Base-by-base conservation (phyloP, 208 protist genomes). In the Crithidia thermophila region DNA sequence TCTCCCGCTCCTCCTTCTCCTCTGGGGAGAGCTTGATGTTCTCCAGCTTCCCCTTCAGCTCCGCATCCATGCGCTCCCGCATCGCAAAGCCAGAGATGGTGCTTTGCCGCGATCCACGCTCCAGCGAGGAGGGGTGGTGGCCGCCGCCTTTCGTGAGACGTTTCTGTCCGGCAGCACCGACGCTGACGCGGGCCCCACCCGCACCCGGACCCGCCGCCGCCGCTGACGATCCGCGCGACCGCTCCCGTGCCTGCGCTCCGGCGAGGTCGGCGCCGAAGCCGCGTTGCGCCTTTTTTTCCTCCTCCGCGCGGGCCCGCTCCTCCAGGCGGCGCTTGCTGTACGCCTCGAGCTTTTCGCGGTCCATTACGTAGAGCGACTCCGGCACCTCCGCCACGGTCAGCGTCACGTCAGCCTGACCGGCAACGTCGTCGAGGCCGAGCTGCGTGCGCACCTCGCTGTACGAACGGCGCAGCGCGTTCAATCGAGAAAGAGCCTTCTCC, bases 201-300 rank as follows among this genome's bases (percentile, higher is more conserved):
- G 47, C n/a, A n/a, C n/a, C 30, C 6, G 47, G 3, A 0, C 27
- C 47, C 1, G 28, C 7, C 6, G 49, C 20, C 1, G 33, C 16
- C 8, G 43, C 36, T 3, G 62, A 67, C 42, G 61, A 69, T 6
- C 39, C 45, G 10, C 61, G 69, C 5, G 60, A 69, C 31, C 40
- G 61, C 34, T 75, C 63, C 34, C 67, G 39, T 60, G 67, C 60
- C 43, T 67, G 65, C 27, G 71, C 79, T 4, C 66, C 79, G 18
- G 87, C 91, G 25, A 96, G 75, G 55, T 95, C 89, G 5, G 90
- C 93, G 45, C 90, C 93, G 69, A 97, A 97, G 13, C 92, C 91
- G 25, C 83, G 79, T 53, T 91, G 85, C 36, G 90, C 90, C 64
- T 96, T 94, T 58, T 88, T 93, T 21, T 73, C 80, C 58, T 87